These are phyloP conservation scores for Chalaropsis ovoidea DNA, from an alignment of 2,329 filamentous ascomycete genomes.

Conservation along the genomic window DNA sequence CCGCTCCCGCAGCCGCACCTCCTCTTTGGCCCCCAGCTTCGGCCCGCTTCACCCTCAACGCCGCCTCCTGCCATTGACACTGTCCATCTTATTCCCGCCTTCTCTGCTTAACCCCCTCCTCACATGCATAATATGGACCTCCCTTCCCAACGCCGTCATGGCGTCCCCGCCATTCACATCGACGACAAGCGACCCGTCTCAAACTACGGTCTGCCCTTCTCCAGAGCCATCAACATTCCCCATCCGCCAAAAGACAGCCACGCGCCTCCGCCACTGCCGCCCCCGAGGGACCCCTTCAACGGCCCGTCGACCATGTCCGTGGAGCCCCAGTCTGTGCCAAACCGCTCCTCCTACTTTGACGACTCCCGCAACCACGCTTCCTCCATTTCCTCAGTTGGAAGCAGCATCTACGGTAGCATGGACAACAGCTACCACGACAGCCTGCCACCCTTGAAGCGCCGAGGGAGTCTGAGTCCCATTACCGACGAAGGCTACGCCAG, in stretches of 20 bases:
- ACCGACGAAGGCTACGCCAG: conserved; percentile 40
- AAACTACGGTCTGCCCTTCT: conserved; percentile 14
- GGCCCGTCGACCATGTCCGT: conserved; percentile 3
- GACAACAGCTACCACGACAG: conserved; percentile 31
- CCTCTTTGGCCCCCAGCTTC: not conserved
- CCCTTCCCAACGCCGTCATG: conserved; percentile 23
- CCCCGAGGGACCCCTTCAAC: conserved; percentile 24
- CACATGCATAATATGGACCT: conserved; percentile 21
- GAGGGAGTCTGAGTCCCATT: conserved; percentile 27
- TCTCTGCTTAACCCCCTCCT: not conserved
- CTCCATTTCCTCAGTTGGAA: conserved; percentile 24
- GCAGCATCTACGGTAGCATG: conserved; percentile 37
- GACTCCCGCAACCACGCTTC: conserved; percentile 16
- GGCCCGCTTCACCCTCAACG: not conserved
- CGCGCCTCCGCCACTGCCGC: conserved; percentile 26
- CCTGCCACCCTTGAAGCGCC: conserved; percentile 24
- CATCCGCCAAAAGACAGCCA: conserved; percentile 19
- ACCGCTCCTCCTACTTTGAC: conserved; percentile 18
- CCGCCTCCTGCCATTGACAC: not conserved
- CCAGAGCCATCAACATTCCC: conserved; percentile 26
- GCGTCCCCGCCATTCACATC: conserved; percentile 25
- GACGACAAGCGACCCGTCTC: conserved; percentile 20
- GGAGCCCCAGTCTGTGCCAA: conserved; percentile 14
- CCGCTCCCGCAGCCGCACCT: no score
- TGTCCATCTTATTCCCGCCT: not conserved